Base-by-base conservation (phyloP, 2,329 filamentous ascomycete genomes). In the Epichloe hybrida region DNA sequence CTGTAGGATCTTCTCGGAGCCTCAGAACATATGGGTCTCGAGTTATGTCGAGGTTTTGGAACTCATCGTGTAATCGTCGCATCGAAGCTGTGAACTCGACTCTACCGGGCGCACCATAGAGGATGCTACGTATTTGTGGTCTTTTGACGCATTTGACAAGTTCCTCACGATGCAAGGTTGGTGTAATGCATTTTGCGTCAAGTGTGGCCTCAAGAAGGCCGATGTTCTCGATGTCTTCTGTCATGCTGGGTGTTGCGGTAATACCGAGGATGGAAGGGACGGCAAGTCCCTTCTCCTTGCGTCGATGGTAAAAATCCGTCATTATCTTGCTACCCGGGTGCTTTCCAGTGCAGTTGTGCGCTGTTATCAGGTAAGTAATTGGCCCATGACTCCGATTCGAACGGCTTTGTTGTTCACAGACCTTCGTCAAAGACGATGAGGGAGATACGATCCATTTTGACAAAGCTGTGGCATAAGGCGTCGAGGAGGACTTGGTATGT, bases 371-470 rank as follows among this genome's bases (percentile, higher is more conserved):
- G 46, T 53, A 17, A 51, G 49, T n/a, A n/a, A 41, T 38, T 34
- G 15, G 41, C n/a, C 20, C 6, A 5, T 21, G 11, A 27, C 17
- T 3, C 15, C 12, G 17, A 15, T 27, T 15, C 20, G 42, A 15
- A 21, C 1, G 11, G 6, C 20, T 11, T 11, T 31, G 27, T 31
- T 4, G 4, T 27, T 20, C 8, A 55, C 67, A 50, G 61, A 84
- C 86, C 86, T 79, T 95, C 89, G 60, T 95, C 89, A 58, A 95
- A 86, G 0, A 95, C 75, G 15, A 94, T 67, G 4, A 95, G 69
- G 5, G 82, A 73, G 21, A 95, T 65, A 2, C 70, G 71, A 0
- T 70, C 61, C 58, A 94, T 75, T 2, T 63, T 71, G 2, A 95
- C 76, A 61, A 94, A 94, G 0, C 75, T 85, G 66, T 93, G 86